phyloP scores from a whole-genome alignment of 2,329 filamentous ascomycete genomes.

The Aspergillus niger region DNA sequence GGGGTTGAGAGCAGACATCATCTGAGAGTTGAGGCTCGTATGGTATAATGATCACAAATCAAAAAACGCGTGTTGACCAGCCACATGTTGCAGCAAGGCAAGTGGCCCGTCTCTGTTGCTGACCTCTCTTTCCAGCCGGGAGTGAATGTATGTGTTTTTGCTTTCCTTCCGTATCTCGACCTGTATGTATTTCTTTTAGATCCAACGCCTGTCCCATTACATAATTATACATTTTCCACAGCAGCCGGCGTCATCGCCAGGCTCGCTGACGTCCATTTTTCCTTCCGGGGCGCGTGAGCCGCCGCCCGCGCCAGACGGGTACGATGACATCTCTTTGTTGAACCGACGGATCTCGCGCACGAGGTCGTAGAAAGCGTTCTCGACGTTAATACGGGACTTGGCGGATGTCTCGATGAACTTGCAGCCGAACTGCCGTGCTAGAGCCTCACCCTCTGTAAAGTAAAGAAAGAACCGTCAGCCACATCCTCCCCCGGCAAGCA shows the following conservation, averaged over 20 bases:
- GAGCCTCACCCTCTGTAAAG: slow-evolving; percentile 76
- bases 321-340: slow-evolving; percentile 96
- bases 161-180: slow-evolving; percentile 25
- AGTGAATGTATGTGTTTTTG: slow-evolving; percentile 16
- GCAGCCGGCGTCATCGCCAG: slow-evolving; percentile 64
- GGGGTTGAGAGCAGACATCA: slow-evolving; percentile 31
- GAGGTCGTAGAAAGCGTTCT: slow-evolving; percentile 97
- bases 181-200: slow-evolving; percentile 21
- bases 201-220: slow-evolving; percentile 42
- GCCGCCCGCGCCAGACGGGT: slow-evolving; percentile 69
- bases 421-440: slow-evolving; percentile 87
- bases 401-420: slow-evolving; percentile 99
- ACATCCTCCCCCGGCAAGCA: neutral
- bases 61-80: slow-evolving; percentile 25
- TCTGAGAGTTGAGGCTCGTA: slow-evolving; percentile 30
- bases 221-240: slow-evolving; percentile 86
- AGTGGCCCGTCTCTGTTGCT: slow-evolving; percentile 21
- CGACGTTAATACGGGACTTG: slow-evolving; percentile 96
- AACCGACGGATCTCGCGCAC: slow-evolving; percentile 97
- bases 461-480: slow-evolving; percentile 1
- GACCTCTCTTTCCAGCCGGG: slow-evolving; percentile 22
- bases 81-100: slow-evolving; percentile 24
- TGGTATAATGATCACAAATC: slow-evolving; percentile 28
- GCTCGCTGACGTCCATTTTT: slow-evolving; percentile 74
- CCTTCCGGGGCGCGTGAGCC: slow-evolving; percentile 60